phyloP scores from a whole-genome alignment of 2,329 filamentous ascomycete genomes.

The Akanthomyces lecanii region DNA sequence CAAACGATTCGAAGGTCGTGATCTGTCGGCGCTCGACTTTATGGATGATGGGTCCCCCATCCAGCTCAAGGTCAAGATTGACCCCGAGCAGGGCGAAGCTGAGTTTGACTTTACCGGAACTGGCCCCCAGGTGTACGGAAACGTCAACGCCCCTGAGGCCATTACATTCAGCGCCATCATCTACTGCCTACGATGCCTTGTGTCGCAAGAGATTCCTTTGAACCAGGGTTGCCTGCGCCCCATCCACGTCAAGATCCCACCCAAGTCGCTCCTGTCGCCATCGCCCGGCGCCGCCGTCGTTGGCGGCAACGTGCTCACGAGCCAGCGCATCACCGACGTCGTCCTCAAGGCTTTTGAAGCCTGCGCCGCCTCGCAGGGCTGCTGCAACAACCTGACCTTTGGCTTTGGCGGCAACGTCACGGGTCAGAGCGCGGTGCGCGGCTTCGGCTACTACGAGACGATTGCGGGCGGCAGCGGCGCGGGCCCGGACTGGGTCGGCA shows the following conservation, averaged over 20 bases:
- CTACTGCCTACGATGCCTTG: conserved; percentile 75
- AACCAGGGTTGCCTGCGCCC: conserved; percentile 80
- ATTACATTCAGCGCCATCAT: conserved; percentile 85
- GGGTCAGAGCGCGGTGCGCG: conserved; percentile 34
- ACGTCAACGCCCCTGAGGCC: conserved; percentile 76
- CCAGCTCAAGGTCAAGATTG: conserved; percentile 67
- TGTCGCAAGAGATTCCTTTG: conserved; percentile 75
- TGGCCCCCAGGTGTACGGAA: conserved; percentile 73
- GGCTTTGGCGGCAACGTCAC: conserved; percentile 56
- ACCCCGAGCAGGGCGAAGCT: conserved; percentile 69
- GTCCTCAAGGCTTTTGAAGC: conserved; percentile 68
- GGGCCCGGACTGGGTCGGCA: conserved; percentile 49
- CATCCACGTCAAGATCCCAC: conserved; percentile 69
- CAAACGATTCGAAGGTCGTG: conserved; percentile 64
- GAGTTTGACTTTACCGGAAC: conserved; percentile 79
- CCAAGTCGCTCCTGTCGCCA: conserved; percentile 68
- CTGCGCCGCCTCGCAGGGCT: conserved; percentile 73
- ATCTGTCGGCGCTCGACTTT: conserved; percentile 68
- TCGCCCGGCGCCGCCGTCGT: conserved; percentile 76
- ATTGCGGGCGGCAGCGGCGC: conserved; percentile 62
- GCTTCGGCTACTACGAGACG: conserved; percentile 58
- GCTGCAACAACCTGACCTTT: conserved; percentile 81
- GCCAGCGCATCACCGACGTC: conserved; percentile 42
- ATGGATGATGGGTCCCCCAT: conserved; percentile 86
- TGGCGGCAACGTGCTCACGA: conserved; percentile 66